Percentiles rank a stretch among this genome's conserved stretches.
Conservation (phyloP, 2,329 filamentous ascomycete species). For the Fusarium siculi region DNA sequence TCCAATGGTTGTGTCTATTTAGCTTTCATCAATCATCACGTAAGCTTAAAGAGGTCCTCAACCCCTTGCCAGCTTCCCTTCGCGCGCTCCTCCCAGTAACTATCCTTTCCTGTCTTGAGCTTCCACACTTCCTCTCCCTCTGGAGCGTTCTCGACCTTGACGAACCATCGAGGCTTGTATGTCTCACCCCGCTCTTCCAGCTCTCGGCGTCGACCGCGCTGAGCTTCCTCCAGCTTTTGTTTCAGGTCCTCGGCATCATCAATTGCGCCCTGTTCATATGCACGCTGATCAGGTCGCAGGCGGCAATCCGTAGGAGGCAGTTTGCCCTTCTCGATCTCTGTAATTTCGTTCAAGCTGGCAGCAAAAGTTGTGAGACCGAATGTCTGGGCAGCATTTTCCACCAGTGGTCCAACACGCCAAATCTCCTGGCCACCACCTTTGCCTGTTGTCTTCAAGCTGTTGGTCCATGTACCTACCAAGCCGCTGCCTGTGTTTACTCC, state of each 20-base stretch:
- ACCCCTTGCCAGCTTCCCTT: slow-evolving; percentile 72
- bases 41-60: slow-evolving; percentile 59
- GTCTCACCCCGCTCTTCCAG: slow-evolving; percentile 79
- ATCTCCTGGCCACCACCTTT: slow-evolving; percentile 72
- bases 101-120: slow-evolving; percentile 82
- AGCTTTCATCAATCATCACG: slow-evolving; percentile 32
- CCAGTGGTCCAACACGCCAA: slow-evolving; percentile 82
- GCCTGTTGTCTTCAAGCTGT: slow-evolving; percentile 72
- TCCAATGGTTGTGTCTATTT: slow-evolving; percentile 23
- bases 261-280: slow-evolving; percentile 82
- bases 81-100: slow-evolving; percentile 91
- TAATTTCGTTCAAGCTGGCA: slow-evolving; percentile 87
- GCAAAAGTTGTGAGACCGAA: slow-evolving; percentile 93
- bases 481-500: slow-evolving; percentile 74
- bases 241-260: slow-evolving; percentile 89
- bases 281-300: slow-evolving; percentile 86
- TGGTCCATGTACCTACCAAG: slow-evolving; percentile 87
- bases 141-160: slow-evolving; percentile 68
- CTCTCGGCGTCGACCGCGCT: slow-evolving; percentile 77
- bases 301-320: slow-evolving; percentile 85
- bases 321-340: slow-evolving; percentile 77
- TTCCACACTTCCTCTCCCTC: slow-evolving; percentile 78
- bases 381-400: slow-evolving; percentile 80
- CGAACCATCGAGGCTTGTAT: slow-evolving; percentile 87
- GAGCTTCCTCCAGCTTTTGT: slow-evolving; percentile 83